Evolutionary conservation across 768 basidiomycete species (phyloP).

Genomic region (Phlebiopsis flavidoalba): DNA sequence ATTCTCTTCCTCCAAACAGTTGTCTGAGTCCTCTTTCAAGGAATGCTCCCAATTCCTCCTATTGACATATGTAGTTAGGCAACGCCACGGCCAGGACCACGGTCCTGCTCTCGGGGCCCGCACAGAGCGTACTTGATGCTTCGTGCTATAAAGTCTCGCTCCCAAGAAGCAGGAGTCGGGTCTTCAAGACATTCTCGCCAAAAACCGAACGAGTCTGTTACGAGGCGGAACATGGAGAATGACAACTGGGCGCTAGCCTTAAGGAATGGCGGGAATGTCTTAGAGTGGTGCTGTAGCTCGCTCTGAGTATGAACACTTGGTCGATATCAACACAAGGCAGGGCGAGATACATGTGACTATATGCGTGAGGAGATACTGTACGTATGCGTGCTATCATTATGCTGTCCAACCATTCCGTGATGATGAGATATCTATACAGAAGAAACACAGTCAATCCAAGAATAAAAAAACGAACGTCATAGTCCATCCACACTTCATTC

Average conservation of each 20-base stretch:
- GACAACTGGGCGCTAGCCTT: slow-evolving; percentile 22
- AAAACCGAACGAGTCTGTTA: slow-evolving; percentile 55
- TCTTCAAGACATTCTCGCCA: slow-evolving; percentile 59
- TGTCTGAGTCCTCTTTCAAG: too few relatives aligned
- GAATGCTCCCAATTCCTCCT: too few relatives aligned
- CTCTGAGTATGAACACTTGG: too few relatives aligned
- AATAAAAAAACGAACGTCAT: background rate
- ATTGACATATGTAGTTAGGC: too few relatives aligned
- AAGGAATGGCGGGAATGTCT: slow-evolving; percentile 52
- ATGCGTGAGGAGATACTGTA: background rate
- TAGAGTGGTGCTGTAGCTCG: too few relatives aligned
- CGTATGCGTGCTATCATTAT: background rate
- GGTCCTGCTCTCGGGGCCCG: background rate
- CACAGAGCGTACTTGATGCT: background rate
- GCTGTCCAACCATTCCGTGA: background rate
- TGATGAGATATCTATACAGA: background rate
- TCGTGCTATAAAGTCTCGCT: slow-evolving; percentile 29
- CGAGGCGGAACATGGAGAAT: slow-evolving; percentile 41
- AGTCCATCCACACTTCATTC: background rate
- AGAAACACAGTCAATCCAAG: background rate
- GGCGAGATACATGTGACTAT: too few relatives aligned
- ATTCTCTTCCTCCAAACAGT: too few relatives aligned
- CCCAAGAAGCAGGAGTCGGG: slow-evolving; percentile 54
- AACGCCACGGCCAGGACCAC: background rate
- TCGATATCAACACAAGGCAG: background rate